Conservation (phyloP, 2,329 filamentous ascomycete species). For the Aspergillus hortae region DNA sequence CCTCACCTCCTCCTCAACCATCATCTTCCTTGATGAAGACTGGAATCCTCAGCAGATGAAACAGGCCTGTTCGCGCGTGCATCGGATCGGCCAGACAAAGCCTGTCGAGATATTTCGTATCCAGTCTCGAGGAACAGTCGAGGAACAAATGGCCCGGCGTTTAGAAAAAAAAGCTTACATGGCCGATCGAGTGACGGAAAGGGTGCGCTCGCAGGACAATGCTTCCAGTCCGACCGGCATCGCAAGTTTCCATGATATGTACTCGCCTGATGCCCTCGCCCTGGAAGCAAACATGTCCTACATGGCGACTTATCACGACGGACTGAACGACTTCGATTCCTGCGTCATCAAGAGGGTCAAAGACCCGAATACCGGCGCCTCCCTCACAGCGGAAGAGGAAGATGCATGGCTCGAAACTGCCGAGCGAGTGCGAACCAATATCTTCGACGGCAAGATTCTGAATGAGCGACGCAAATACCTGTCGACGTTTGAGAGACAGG, state of each 20-base stretch:
- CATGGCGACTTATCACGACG: background rate
- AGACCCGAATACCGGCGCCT: background rate
- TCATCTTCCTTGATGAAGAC: conserved; percentile 56
- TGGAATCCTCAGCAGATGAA: conserved; percentile 54
- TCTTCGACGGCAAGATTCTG: conserved; percentile 55
- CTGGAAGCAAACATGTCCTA: background rate
- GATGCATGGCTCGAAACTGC: conserved; percentile 55
- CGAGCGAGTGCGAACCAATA: conserved; percentile 55
- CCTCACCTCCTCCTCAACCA: conserved; percentile 51
- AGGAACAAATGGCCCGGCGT: conserved; percentile 57
- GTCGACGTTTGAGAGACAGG: conserved; percentile 32
- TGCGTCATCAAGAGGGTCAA: background rate
- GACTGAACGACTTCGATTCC: conserved; percentile 42
- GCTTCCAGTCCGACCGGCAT: background rate
- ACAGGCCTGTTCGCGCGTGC: conserved; percentile 54
- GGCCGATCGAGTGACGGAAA: conserved; percentile 58
- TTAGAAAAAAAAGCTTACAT: conserved; percentile 62
- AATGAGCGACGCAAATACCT: conserved; percentile 22
- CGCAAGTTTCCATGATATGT: background rate
- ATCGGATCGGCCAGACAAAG: conserved; percentile 54
- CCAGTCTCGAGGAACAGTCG: conserved; percentile 55
- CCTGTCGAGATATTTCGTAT: conserved; percentile 56
- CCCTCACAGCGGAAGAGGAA: conserved; percentile 44
- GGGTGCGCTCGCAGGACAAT: background rate
- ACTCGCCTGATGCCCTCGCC: background rate